A percentile compares a stretch with the other conserved stretches of the same genome.
These are phyloP conservation scores for Coniochaeta ligniaria DNA, from an alignment of 2,329 filamentous ascomycete species.

Conservation along the genomic window DNA sequence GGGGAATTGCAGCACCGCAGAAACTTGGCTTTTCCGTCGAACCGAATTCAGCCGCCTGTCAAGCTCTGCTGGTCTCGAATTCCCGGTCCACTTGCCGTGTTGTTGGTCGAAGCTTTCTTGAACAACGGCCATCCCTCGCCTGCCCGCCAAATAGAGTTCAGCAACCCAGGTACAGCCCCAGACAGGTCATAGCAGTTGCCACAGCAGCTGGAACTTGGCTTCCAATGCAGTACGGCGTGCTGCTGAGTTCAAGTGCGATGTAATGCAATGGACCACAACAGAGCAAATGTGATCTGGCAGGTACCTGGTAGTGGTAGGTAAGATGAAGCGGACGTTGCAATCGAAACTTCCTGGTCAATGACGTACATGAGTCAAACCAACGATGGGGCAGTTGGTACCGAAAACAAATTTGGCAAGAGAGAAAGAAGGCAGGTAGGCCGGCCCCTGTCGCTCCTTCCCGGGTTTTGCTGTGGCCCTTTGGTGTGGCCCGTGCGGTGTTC, in stretches of 20 bases:
- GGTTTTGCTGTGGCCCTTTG: too few relatives aligned
- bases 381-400: neutral
- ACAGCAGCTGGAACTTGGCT: neutral
- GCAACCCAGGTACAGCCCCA: neutral
- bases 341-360: neutral
- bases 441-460: neutral
- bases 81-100: neutral
- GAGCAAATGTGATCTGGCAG: neutral
- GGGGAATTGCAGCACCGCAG: neutral
- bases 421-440: neutral
- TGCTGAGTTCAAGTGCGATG: neutral
- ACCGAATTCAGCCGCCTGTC: neutral
- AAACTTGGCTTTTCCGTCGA: neutral
- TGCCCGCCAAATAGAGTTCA: neutral
- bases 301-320: neutral
- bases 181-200: neutral
- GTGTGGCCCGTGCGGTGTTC: neutral
- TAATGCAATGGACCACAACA: neutral
- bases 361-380: neutral
- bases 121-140: neutral
- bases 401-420: neutral
- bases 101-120: neutral
- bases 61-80: neutral
- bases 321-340: neutral
- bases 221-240: neutral